A percentile compares a stretch with the other conserved stretches of the same genome.
These are phyloP conservation scores for Penicillium fuscoglaucum DNA, from an alignment of 2,329 filamentous ascomycete species.

Conservation along the genomic window DNA sequence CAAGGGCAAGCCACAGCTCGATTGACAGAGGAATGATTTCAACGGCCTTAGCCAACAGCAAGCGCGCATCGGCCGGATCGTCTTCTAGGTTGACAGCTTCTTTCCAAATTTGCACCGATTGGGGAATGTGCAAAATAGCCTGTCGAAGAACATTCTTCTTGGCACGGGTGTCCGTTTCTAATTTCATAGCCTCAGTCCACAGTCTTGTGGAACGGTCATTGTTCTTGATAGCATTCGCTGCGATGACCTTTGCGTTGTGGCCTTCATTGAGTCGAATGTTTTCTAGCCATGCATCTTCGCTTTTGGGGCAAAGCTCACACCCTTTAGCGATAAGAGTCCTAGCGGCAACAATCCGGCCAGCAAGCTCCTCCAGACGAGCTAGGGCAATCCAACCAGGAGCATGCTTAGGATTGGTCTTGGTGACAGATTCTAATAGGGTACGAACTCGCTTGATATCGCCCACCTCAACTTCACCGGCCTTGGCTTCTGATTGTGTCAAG, in stretches of 20 bases:
- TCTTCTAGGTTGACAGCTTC: constrained; percentile 95
- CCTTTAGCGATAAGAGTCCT: constrained; percentile 85
- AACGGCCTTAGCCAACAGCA: constrained; percentile 90
- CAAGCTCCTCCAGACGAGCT: constrained; percentile 85
- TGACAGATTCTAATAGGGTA: constrained; percentile 90
- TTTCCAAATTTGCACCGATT: constrained; percentile 97
- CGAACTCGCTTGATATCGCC: constrained; percentile 94
- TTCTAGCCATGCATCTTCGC: constrained; percentile 93
- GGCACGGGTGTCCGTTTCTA: constrained; percentile 77
- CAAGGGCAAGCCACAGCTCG: constrained; percentile 92
- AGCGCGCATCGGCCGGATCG: constrained; percentile 78
- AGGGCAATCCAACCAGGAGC: constrained; percentile 95
- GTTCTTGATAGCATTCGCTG: constrained; percentile 85
- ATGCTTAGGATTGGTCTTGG: constrained; percentile 94
- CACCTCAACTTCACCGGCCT: constrained; percentile 77
- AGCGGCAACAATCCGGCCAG: constrained; percentile 86
- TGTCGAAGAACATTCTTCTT: constrained; percentile 92
- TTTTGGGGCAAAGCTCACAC: constrained; percentile 88
- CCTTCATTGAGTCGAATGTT: constrained; percentile 91
- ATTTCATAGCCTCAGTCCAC: constrained; percentile 93
- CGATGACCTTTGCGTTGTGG: constrained; percentile 93
- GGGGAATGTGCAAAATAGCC: constrained; percentile 87
- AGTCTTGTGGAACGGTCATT: constrained; percentile 85
- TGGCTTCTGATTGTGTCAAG: constrained; percentile 76
- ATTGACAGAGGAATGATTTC: constrained; percentile 92